Evolutionary conservation across 768 basidiomycete species (phyloP).

Genomic region (Kwoniella shandongensis): DNA sequence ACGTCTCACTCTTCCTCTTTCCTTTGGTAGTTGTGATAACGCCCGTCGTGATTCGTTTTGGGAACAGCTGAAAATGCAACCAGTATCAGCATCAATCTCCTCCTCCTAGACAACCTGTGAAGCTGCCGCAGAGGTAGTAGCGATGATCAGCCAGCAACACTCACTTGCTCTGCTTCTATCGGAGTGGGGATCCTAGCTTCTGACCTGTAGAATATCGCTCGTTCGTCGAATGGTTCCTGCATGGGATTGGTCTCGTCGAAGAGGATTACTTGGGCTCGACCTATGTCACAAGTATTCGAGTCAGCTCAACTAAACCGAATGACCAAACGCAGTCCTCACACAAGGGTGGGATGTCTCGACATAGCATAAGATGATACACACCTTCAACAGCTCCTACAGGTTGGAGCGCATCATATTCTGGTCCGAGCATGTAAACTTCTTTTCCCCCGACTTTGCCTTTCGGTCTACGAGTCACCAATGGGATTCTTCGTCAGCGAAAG

Average conservation of each 20-base stretch:
- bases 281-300: not conserved
- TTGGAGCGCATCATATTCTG: constrained; percentile 17
- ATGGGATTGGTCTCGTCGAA: constrained; percentile 31
- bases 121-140: too few relatives aligned
- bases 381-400: constrained; percentile 24
- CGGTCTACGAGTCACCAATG: constrained; percentile 12
- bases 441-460: constrained; percentile 10
- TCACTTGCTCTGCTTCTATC: not conserved
- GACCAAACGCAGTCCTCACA: not conserved
- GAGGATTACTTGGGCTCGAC: constrained; percentile 12
- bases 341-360: not conserved
- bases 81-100: not conserved
- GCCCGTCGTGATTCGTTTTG: not conserved
- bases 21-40: not conserved
- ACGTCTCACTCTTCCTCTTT: constrained; percentile 2
- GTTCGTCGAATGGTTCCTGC: constrained; percentile 15
- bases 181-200: constrained; percentile 1
- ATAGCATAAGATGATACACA: not conserved
- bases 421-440: constrained; percentile 19
- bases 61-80: constrained; percentile 1
- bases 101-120: too few relatives aligned
- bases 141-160: not conserved
- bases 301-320: not conserved
- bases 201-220: constrained; percentile 20
- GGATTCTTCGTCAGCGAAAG: not conserved